A percentile compares a stretch with the other conserved stretches of the same genome.
Evolutionary conservation across 805 yeast species (phyloP).

Genomic region (Candida glaebosa): DNA sequence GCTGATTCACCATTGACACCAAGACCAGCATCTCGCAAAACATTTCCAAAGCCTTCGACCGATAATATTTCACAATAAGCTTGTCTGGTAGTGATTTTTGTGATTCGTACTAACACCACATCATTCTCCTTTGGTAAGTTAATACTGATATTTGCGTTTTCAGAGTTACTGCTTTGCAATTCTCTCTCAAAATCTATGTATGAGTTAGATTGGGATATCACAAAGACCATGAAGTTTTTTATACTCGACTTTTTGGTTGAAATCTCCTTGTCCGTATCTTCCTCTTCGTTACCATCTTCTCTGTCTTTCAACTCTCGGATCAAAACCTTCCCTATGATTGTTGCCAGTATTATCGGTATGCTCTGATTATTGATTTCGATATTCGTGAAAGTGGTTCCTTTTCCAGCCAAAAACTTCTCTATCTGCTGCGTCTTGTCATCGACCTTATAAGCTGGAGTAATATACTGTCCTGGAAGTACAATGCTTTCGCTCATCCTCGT

Average conservation of each 20-base stretch:
- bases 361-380: conserved; percentile 32
- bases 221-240: conserved; percentile 27
- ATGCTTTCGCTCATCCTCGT: not conserved
- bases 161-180: conserved; percentile 7
- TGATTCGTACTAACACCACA: conserved; percentile 71
- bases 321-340: conserved; percentile 58
- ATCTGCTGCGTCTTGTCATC: conserved; percentile 19
- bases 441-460: conserved; percentile 53
- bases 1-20: conserved; percentile 52
- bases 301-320: conserved; percentile 19
- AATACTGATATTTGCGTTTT: conserved; percentile 26
- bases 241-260: conserved; percentile 11
- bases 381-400: conserved; percentile 55
- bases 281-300: conserved; percentile 11
- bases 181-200: conserved; percentile 23
- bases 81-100: conserved; percentile 62
- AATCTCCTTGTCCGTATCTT: conserved; percentile 9
- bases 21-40: conserved; percentile 59
- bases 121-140: conserved; percentile 82
- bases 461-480: conserved; percentile 80
- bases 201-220: conserved; percentile 23
- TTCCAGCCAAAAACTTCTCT: conserved; percentile 55
- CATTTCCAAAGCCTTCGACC: conserved; percentile 59
- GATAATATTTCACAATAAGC: conserved; percentile 72
- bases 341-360: conserved; percentile 50